Percentiles rank a stretch among this genome's conserved stretches.
These are phyloP conservation scores for Tylopilus sp. DNA, from an alignment of 1,284 basidiomycete genomes.

Conservation along the genomic window DNA sequence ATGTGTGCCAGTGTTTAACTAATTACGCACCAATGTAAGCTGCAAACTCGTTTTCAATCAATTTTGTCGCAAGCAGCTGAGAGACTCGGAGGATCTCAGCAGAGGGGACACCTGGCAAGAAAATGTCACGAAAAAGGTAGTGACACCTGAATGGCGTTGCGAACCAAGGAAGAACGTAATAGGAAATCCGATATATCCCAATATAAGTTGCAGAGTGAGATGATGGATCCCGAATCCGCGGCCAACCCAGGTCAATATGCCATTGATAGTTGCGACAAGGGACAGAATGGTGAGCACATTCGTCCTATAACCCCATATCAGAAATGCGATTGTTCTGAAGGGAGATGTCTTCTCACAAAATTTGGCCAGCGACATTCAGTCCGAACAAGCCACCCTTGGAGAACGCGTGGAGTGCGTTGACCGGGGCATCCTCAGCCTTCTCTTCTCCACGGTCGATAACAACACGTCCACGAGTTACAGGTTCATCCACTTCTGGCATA, in stretches of 20 bases:
- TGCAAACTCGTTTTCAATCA: constrained; percentile 85
- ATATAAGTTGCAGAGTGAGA: constrained; percentile 78
- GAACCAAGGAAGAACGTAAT: constrained; percentile 73
- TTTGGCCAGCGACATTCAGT: constrained; percentile 79
- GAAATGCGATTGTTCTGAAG: not conserved
- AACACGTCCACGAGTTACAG: constrained; percentile 77
- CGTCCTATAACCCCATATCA: constrained; percentile 39
- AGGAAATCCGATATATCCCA: constrained; percentile 86
- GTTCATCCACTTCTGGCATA: constrained; percentile 77
- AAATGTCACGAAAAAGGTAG: constrained; percentile 4
- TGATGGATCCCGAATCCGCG: constrained; percentile 78
- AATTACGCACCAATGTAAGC: constrained; percentile 54
- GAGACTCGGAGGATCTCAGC: constrained; percentile 68
- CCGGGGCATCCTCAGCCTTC: constrained; percentile 49
- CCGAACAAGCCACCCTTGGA: constrained; percentile 84
- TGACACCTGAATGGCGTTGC: constrained; percentile 6
- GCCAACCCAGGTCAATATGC: constrained; percentile 85
- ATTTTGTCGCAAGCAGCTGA: constrained; percentile 80
- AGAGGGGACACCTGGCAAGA: constrained; percentile 56
- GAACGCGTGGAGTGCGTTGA: constrained; percentile 84
- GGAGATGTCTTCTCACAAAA: constrained; percentile 52
- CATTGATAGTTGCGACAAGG: constrained; percentile 78
- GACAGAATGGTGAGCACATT: constrained; percentile 79
- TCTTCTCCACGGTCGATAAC: constrained; percentile 71
- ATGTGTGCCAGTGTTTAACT: not conserved